A percentile compares a stretch with the other conserved stretches of the same genome.
phyloP scores from a whole-genome alignment of 164 flowering plant genomes.

The Taxillus chinensis region DNA sequence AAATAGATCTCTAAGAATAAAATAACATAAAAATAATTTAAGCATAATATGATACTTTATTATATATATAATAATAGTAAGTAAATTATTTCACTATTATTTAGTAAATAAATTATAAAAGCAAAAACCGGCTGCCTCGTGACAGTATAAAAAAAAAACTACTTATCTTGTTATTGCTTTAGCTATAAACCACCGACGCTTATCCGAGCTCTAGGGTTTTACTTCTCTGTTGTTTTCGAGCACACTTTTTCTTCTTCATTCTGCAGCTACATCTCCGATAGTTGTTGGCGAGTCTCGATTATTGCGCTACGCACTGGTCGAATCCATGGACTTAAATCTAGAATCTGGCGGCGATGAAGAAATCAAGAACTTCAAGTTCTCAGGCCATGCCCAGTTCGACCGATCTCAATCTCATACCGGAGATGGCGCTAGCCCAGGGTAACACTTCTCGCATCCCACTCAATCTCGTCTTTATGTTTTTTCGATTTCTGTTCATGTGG shows the following conservation, averaged over 20 bases:
- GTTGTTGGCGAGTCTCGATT: neutral
- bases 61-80: too few species aligned
- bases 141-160: too few species aligned
- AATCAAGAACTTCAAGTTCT: conserved; percentile 19
- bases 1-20: too few species aligned
- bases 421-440: conserved; percentile 74
- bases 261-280: conserved; percentile 14
- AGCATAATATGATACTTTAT: too few species aligned
- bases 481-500: neutral
- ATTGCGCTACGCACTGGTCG: too few species aligned
- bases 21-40: too few species aligned
- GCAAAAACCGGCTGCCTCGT: too few species aligned
- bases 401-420: conserved; percentile 39
- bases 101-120: too few species aligned
- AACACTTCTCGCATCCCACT: neutral
- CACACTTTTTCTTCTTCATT: neutral
- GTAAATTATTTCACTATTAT: too few species aligned
- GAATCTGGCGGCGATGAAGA: conserved; percentile 26
- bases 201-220: neutral
- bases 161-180: too few species aligned
- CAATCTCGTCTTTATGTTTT: neutral
- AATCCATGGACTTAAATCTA: conserved; percentile 23
- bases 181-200: too few species aligned
- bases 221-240: neutral
- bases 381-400: conserved; percentile 22